Conservation (phyloP, 1,284 basidiomycete species). For the Pholiota adiposa region DNA sequence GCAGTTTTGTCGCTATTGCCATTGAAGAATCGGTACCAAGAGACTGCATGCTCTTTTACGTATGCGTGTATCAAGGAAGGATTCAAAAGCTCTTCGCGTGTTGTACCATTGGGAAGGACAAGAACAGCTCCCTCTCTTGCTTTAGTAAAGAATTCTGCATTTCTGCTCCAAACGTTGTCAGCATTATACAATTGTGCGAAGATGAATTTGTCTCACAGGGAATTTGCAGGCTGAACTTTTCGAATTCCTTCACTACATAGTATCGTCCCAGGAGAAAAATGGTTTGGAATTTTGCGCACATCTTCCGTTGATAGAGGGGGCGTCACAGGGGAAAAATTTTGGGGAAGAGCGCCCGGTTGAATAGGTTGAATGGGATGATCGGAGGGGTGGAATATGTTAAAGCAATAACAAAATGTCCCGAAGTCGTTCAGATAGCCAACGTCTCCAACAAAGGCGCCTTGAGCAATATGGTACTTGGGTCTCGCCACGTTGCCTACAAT, state of each 20-base stretch:
- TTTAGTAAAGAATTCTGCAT: background rate
- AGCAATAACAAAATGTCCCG: conserved; percentile 20
- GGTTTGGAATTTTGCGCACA: background rate
- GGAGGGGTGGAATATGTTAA: conserved; percentile 21
- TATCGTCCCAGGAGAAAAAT: background rate
- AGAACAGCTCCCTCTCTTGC: conserved; percentile 12
- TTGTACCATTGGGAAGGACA: conserved; percentile 10
- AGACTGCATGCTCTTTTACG: conserved; percentile 1
- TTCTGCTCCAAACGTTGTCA: no score
- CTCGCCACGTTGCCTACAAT: background rate
- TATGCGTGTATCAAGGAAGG: conserved; percentile 5
- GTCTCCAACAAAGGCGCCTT: conserved; percentile 21
- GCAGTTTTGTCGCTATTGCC: background rate
- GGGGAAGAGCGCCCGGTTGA: no score
- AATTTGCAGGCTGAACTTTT: no score
- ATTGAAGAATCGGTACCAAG: conserved; percentile 7
- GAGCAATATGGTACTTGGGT: background rate
- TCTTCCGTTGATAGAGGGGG: background rate
- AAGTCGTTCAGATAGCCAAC: conserved; percentile 18
- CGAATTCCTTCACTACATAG: background rate
- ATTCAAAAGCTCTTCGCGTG: conserved; percentile 13
- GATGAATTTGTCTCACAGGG: no score
- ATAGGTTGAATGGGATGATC: conserved; percentile 11
- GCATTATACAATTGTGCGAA: background rate
- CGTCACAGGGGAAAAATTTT: background rate